Evolutionary conservation across 345 rosid genomes (phyloP).

Genomic region (Citrus maxima): DNA sequence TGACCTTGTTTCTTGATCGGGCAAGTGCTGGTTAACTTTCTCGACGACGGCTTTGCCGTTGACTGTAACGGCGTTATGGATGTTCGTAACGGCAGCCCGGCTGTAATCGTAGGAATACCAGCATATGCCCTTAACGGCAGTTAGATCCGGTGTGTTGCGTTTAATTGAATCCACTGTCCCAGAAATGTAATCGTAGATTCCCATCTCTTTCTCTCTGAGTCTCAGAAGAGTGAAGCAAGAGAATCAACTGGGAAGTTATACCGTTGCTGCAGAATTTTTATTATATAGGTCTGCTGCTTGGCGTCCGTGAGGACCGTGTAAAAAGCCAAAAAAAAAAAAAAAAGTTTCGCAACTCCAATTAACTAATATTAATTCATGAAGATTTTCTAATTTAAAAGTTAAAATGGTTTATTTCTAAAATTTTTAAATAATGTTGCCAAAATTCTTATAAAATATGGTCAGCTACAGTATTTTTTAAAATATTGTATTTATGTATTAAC

Average conservation of each 20-base stretch:
- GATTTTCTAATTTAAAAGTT: no score
- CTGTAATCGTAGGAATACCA: slow-evolving; percentile 9
- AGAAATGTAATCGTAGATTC: slow-evolving; percentile 21
- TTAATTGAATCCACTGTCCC: slow-evolving; percentile 18
- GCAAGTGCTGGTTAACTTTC: slow-evolving; percentile 14
- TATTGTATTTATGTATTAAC: no score
- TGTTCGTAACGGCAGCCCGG: neutral
- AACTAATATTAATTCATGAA: no score
- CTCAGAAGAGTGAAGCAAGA: neutral
- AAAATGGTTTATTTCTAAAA: no score
- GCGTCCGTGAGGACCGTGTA: neutral
- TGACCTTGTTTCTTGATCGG: slow-evolving; percentile 15
- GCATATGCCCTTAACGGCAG: slow-evolving; percentile 6
- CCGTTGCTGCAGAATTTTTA: no score
- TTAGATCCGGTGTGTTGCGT: slow-evolving; percentile 3
- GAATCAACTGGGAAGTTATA: neutral
- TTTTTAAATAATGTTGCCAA: no score
- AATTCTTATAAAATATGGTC: no score
- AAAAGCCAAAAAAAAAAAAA: no score
- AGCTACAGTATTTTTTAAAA: no score
- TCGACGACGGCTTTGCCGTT: neutral
- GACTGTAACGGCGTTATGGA: neutral
- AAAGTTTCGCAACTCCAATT: no score
- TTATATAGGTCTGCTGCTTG: no score
- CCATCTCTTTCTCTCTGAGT: slow-evolving; percentile 3